Base-by-base conservation (phyloP, 768 basidiomycete species). In the Suillus brevipes region DNA sequence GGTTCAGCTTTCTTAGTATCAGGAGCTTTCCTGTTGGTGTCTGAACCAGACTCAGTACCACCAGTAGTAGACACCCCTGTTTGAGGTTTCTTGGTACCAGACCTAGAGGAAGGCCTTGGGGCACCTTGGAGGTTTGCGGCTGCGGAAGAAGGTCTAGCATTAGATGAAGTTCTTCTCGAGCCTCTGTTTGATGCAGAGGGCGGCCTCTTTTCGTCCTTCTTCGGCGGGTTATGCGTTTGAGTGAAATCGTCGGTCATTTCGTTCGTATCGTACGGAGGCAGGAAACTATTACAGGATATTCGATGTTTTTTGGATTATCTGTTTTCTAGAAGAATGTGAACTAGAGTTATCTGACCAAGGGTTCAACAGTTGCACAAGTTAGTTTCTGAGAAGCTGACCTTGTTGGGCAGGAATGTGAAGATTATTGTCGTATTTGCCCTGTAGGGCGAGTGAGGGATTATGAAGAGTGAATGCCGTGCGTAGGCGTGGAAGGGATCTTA, bases 201-300 rank as follows among this genome's bases (percentile, higher is more conserved):
- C 65, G 83, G 78, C 81, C 87, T 91, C 84, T 85, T 91, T 50
- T 71, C 14, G 77, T 91, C 90, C 73, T 92, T 91, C 81, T 84
- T 90, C 84, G 80, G 78, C 64, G 75, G 79, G 59, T 74, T 73
- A 78, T 85, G 87, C 73, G 84, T 81, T 59, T 68, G 65, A 78
- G 82, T 83, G 74, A 83, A 80, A 83, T 91, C 88, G 84, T 94
- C 92, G 77, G 89, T 91, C 92, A 94, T 94, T 79, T 88, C 86
- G 89, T 86, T 91, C 89, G 88, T 93, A 83, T 87, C 75, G 83
- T 74, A 79, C 73, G 69, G 74, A 79, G 70, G 68, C 72, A 76
- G 78, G 77, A 76, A 63, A 42, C 57, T 63, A 68, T 71, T 69
- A 70, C 37, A 65, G 50, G 67, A 77, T 79, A 75, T 78, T 67